Conservation (phyloP, 1,139 yeast species). For the Diutina rugosa region DNA sequence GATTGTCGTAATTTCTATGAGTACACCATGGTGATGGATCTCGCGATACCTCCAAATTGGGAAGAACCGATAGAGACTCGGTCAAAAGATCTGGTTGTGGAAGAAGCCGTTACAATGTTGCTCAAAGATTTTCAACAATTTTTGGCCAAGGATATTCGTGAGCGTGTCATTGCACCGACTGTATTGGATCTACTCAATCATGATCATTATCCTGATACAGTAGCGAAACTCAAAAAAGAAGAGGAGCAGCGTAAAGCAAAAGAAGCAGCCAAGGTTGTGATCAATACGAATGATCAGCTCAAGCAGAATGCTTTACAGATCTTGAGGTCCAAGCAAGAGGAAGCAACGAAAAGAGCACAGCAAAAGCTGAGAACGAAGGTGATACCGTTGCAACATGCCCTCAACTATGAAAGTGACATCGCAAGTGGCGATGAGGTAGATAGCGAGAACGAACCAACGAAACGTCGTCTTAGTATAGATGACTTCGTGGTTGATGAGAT, state of each 20-base stretch:
- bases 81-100: constrained; percentile 20
- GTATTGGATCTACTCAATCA: constrained; percentile 52
- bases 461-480: background rate
- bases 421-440: background rate
- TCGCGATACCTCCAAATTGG: constrained; percentile 28
- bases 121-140: constrained; percentile 53
- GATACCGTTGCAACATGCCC: constrained; percentile 63
- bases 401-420: constrained; percentile 30
- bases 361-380: constrained; percentile 12
- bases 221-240: constrained; percentile 30
- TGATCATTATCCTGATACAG: constrained; percentile 41
- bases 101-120: constrained; percentile 48
- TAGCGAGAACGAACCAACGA: background rate
- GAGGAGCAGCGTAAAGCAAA: constrained; percentile 17
- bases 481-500: background rate
- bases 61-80: constrained; percentile 5
- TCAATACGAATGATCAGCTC: constrained; percentile 8
- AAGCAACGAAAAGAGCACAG: constrained; percentile 9
- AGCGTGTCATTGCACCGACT: constrained; percentile 60
- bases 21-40: constrained; percentile 43
- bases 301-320: background rate
- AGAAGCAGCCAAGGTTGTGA: constrained; percentile 11
- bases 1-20: constrained; percentile 46
- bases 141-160: constrained; percentile 61
- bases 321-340: background rate